Conservation (phyloP, 2,329 filamentous ascomycete genomes). For the Neonectria hederae region DNA sequence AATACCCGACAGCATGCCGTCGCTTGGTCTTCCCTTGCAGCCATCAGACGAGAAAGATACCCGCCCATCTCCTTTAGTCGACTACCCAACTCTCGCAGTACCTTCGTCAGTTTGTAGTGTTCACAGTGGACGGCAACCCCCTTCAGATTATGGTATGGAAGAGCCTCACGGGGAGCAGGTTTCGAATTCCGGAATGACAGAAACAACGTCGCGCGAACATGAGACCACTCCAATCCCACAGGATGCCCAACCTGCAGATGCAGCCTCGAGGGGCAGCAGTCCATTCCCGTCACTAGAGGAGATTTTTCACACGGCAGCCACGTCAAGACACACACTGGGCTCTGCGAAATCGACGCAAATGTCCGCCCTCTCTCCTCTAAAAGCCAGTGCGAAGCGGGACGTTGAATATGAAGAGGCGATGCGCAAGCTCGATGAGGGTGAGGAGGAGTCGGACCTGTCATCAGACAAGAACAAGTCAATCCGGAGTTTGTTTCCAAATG, state of each 20-base stretch:
- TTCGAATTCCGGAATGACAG: slow-evolving; percentile 36
- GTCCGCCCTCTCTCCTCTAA: slow-evolving; percentile 40
- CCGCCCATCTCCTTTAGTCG: neutral
- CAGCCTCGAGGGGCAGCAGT: slow-evolving; percentile 45
- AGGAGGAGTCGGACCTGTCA: slow-evolving; percentile 41
- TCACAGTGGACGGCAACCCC: slow-evolving; percentile 61
- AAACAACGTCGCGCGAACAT: slow-evolving; percentile 30
- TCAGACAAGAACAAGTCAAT: slow-evolving; percentile 39
- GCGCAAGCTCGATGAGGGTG: slow-evolving; percentile 51
- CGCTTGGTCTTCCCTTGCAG: slow-evolving; percentile 21
- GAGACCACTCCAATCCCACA: slow-evolving; percentile 21
- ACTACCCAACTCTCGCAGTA: slow-evolving; percentile 23
- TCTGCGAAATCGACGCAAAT: slow-evolving; percentile 42
- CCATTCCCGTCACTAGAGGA: slow-evolving; percentile 50
- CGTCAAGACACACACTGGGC: slow-evolving; percentile 50
- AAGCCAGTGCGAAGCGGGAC: slow-evolving; percentile 43
- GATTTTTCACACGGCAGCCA: slow-evolving; percentile 53
- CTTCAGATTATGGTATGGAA: slow-evolving; percentile 50
- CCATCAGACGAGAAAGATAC: slow-evolving; percentile 16
- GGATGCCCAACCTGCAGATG: slow-evolving; percentile 27
- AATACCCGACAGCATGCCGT: slow-evolving; percentile 39
- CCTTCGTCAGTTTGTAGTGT: slow-evolving; percentile 49
- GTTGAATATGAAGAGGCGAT: slow-evolving; percentile 57
- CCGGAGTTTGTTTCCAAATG: slow-evolving; percentile 46
- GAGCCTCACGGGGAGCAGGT: slow-evolving; percentile 41